Conservation (phyloP, 2,329 filamentous ascomycete species). For the Leptographium galeiforme region DNA sequence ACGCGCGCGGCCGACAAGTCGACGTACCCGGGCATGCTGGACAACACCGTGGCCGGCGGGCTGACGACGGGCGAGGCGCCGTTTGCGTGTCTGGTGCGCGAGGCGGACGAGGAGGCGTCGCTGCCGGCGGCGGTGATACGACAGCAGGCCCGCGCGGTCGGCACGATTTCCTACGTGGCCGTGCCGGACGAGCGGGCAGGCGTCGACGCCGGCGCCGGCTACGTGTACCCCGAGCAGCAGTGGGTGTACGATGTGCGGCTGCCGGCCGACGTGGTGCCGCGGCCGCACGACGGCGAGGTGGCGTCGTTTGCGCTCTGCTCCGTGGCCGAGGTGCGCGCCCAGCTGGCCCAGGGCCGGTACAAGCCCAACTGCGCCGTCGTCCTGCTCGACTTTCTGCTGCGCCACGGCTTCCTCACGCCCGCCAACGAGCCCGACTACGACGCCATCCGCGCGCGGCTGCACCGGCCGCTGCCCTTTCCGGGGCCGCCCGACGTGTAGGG, state of each 20-base stretch:
- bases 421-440: conserved; percentile 69
- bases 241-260: conserved; percentile 86
- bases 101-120: conserved; percentile 80
- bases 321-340: conserved; percentile 55
- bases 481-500: conserved; percentile 32
- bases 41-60: conserved; percentile 82
- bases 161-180: conserved; percentile 75
- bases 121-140: conserved; percentile 59
- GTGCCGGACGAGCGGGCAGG: conserved; percentile 63
- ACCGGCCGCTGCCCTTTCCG: conserved; percentile 70
- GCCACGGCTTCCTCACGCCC: conserved; percentile 65
- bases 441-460: conserved; percentile 62
- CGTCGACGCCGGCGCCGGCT: conserved; percentile 61
- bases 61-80: conserved; percentile 70
- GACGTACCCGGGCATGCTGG: conserved; percentile 83
- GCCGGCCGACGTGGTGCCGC: conserved; percentile 45
- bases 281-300: conserved; percentile 79
- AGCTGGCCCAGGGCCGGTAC: conserved; percentile 61
- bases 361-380: conserved; percentile 88
- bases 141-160: conserved; percentile 40
- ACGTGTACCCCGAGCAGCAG: conserved; percentile 83
- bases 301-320: conserved; percentile 69
- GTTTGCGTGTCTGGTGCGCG: conserved; percentile 70
- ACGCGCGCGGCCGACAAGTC: conserved; percentile 63
- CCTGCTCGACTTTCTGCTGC: conserved; percentile 77